Conservation (phyloP, 495 filamentous ascomycete genomes). For the Penicillium lividum region DNA sequence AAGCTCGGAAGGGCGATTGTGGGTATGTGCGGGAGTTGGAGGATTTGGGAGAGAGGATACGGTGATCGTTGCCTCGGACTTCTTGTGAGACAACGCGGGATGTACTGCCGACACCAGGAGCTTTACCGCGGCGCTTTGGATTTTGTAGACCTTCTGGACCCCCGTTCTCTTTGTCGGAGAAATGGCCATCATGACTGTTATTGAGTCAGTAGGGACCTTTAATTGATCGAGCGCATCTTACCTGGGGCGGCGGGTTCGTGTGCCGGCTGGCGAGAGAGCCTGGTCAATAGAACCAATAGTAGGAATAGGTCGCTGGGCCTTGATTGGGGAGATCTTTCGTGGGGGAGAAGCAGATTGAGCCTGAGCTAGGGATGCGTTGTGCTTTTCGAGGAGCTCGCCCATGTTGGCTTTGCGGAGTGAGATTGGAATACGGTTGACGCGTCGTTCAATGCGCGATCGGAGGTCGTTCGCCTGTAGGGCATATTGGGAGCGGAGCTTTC, state of each 20-base stretch:
- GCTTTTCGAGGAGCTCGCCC: slow-evolving; percentile 71
- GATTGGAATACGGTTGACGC: slow-evolving; percentile 88
- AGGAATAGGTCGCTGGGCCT: slow-evolving; percentile 31
- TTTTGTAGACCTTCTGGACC: slow-evolving; percentile 49
- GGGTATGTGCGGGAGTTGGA: slow-evolving; percentile 72
- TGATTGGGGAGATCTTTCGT: slow-evolving; percentile 34
- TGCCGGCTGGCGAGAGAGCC: slow-evolving; percentile 31
- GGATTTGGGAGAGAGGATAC: slow-evolving; percentile 77
- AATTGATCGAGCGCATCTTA: slow-evolving; percentile 33
- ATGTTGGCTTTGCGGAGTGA: slow-evolving; percentile 79
- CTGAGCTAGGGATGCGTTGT: slow-evolving; percentile 37
- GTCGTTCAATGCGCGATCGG: slow-evolving; percentile 84
- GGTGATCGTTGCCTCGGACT: slow-evolving; percentile 47
- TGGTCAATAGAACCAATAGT: slow-evolving; percentile 32
- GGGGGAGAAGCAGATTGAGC: slow-evolving; percentile 29
- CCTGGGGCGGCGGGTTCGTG: slow-evolving; percentile 63
- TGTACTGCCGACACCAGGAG: slow-evolving; percentile 36
- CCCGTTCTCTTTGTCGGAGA: slow-evolving; percentile 77
- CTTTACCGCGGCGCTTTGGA: slow-evolving; percentile 60
- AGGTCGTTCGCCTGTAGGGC: slow-evolving; percentile 82
- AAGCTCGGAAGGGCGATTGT: slow-evolving; percentile 54
- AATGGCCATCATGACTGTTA: slow-evolving; percentile 62
- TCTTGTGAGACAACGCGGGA: slow-evolving; percentile 55
- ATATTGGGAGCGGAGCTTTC: slow-evolving; percentile 90
- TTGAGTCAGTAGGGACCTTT: slow-evolving; percentile 10